phyloP scores from a whole-genome alignment of 2,329 filamentous ascomycete species.

The Pseudocercospora cruenta region DNA sequence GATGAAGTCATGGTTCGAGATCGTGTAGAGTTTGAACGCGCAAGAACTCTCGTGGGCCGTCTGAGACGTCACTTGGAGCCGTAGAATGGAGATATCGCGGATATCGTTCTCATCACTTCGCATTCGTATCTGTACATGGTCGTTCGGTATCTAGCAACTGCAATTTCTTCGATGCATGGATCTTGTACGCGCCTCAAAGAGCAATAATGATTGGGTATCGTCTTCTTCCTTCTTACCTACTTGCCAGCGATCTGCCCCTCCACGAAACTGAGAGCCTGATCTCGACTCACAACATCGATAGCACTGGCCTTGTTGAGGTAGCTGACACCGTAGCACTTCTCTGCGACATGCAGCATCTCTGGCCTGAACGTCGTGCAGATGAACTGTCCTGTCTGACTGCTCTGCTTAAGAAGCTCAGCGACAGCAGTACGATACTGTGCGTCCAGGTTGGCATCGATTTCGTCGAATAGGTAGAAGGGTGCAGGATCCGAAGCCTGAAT shows the following conservation, averaged over 20 bases:
- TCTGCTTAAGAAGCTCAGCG: constrained; percentile 76
- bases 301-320: constrained; percentile 90
- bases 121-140: background rate
- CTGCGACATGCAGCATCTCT: constrained; percentile 91
- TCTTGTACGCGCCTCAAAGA: background rate
- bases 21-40: background rate
- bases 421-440: constrained; percentile 97
- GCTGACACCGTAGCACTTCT: constrained; percentile 96
- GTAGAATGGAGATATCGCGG: background rate
- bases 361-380: constrained; percentile 99
- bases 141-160: background rate
- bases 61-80: background rate
- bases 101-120: background rate
- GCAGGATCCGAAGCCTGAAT: constrained; percentile 97
- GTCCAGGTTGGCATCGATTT: constrained; percentile 97
- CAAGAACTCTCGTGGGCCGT: background rate
- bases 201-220: background rate
- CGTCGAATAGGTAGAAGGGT: constrained; percentile 98
- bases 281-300: constrained; percentile 84
- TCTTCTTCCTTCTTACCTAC: constrained; percentile 8
- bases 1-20: constrained; percentile 9
- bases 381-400: constrained; percentile 68
- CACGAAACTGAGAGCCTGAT: constrained; percentile 90
- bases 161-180: background rate
- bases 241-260: constrained; percentile 69